Evolutionary conservation across 345 rosid species (phyloP), one percentile per base, ranked within the genome.

Genomic region (Eucalyptus tenuipes): DNA sequence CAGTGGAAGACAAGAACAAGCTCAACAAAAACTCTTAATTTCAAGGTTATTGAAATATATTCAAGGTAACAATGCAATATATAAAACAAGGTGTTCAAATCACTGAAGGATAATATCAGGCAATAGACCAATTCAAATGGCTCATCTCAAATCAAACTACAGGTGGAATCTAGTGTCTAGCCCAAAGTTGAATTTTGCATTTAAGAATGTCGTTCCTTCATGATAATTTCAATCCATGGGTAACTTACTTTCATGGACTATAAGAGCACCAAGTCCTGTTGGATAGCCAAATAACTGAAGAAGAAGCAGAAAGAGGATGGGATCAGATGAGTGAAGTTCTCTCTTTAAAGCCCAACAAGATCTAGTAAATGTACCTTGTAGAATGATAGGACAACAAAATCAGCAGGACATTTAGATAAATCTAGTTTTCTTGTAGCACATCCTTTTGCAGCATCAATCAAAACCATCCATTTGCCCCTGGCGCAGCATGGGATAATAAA

Each of bases 401-500:
- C 99, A 31, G 96, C 99, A 90, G 97, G 97, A 90, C 92, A 95
- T 79, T 92, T 92, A 6, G 95, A 95, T 90, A 97, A 93, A 94
- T 97, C 94, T 52, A 97, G 98, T 81, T 98, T 98, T 52, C 92
- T 90, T 45, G 98, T 94, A 10, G 95, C 94, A 93, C 92, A 95
- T 89, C 99, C 99, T 93, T 97, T 97, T 87, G 99, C 99, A 92
- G 99, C 98, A 94, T 97, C 99, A 88, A 97, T 92, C 92, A 96
- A 90, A 88, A 96, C 96, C 99, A 97, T 94, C 98, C 98, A 96
- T 68, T 86, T 91, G 49, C 95, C 94, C 94, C 98, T 97, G 90
- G 55, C 82, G 20, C 85, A 84, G 48, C 88, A 40, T 52, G 90
- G 61, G 47, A 82, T 15, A 66, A 49, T 85, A 29, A 81, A 45